phyloP scores from a whole-genome alignment of 2,329 filamentous ascomycete genomes.

The Ophiostoma sp. region DNA sequence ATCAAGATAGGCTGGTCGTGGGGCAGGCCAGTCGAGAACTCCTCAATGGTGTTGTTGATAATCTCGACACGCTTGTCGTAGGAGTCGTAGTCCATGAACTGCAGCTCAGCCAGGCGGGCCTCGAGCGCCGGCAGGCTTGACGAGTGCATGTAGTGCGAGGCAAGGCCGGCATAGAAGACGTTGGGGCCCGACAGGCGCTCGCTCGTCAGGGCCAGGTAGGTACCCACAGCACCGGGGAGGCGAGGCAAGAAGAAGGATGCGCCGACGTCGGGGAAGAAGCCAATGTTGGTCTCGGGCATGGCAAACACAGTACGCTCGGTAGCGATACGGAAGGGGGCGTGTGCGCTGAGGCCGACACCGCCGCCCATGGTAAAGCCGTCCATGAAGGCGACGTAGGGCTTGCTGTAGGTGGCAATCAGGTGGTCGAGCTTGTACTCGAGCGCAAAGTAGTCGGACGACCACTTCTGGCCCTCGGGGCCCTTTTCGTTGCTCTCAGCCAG shows the following conservation, averaged over 20 bases:
- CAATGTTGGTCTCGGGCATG: constrained; percentile 98
- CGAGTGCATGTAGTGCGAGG: constrained; percentile 94
- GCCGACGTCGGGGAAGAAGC: constrained; percentile 97
- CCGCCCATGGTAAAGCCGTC: constrained; percentile 98
- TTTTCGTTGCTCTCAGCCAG: constrained; percentile 69
- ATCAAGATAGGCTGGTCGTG: constrained; percentile 64
- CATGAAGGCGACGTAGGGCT: constrained; percentile 93
- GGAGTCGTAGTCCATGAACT: constrained; percentile 72
- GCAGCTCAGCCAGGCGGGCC: constrained; percentile 77
- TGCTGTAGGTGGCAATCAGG: constrained; percentile 85
- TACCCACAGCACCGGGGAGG: constrained; percentile 80
- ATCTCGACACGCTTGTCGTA: constrained; percentile 59
- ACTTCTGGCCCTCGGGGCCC: constrained; percentile 63
- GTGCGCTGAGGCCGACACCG: constrained; percentile 87
- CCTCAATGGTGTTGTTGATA: constrained; percentile 84
- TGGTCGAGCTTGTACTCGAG: constrained; percentile 97
- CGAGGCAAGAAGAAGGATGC: constrained; percentile 92
- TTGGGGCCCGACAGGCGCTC: constrained; percentile 76
- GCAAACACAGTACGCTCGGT: constrained; percentile 94
- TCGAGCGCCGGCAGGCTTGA: constrained; percentile 77
- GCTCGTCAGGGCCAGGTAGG: constrained; percentile 89
- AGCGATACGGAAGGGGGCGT: constrained; percentile 93
- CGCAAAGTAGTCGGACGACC: constrained; percentile 79
- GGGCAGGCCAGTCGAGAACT: constrained; percentile 82
- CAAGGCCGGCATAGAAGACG: constrained; percentile 83